phyloP scores from a whole-genome alignment of 352 stramenopile genomes.

The Phytophthora tubulina region DNA sequence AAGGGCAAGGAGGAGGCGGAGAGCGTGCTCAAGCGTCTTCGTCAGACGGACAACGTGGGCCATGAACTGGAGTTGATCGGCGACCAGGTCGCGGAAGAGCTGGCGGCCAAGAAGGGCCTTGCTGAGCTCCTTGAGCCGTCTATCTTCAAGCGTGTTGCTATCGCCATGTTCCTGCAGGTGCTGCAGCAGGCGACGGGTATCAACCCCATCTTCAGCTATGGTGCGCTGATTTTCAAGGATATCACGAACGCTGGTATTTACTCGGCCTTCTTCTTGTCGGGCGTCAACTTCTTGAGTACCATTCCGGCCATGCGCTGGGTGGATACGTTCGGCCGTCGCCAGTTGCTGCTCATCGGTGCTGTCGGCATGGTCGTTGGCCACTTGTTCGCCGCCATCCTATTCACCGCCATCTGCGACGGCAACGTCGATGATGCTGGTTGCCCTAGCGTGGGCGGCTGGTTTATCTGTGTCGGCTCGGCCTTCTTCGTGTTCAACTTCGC shows the following conservation, averaged over 20 bases:
- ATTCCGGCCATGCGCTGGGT: constrained; percentile 52
- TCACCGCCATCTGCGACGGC: constrained; percentile 45
- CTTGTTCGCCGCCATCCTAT: constrained; percentile 46
- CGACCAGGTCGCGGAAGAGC: constrained; percentile 36
- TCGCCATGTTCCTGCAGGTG: too few species aligned
- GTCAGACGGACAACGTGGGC: too few species aligned
- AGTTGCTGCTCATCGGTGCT: constrained; percentile 48
- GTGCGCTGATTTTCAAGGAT: too few species aligned
- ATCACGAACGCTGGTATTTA: neutral
- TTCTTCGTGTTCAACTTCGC: too few species aligned
- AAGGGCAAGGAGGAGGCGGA: too few species aligned
- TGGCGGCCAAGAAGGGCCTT: constrained; percentile 25
- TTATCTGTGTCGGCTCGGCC: too few species aligned
- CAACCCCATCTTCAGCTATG: too few species aligned
- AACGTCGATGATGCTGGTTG: constrained; percentile 25
- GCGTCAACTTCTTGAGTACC: constrained; percentile 47
- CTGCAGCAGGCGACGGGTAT: too few species aligned
- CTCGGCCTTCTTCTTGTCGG: constrained; percentile 25
- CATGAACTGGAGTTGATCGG: too few species aligned
- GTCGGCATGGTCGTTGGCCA: constrained; percentile 59
- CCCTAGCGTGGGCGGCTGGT: too few species aligned
- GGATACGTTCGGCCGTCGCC: constrained; percentile 48
- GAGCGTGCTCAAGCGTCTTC: neutral
- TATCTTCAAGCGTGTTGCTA: too few species aligned
- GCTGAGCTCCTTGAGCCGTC: constrained; percentile 27